Percentiles rank a stretch among this genome's conserved stretches.
phyloP scores from a whole-genome alignment of 129 eudicot genomes.

The Escallonia herrerae region DNA sequence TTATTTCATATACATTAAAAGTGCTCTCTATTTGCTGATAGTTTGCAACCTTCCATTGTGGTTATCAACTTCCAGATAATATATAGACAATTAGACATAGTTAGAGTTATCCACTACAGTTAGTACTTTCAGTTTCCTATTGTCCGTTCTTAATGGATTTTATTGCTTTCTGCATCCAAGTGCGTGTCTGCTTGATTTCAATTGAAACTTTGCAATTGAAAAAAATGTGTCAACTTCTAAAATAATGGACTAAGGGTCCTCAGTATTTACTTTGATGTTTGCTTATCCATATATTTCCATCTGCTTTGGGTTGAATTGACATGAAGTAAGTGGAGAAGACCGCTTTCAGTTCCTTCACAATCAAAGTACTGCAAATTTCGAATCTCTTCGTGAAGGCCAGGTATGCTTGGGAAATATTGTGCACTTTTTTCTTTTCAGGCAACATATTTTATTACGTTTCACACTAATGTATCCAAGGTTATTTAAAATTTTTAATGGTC shows the following conservation, averaged over 20 bases:
- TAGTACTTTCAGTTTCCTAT: too few species aligned
- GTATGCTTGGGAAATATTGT: slow-evolving; percentile 23
- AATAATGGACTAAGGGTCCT: not conserved
- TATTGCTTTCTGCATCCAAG: not conserved
- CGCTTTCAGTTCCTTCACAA: slow-evolving; percentile 81
- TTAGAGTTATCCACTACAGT: too few species aligned
- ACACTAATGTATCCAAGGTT: slow-evolving; percentile 8
- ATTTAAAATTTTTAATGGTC: slow-evolving; percentile 4
- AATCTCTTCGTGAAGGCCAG: slow-evolving; percentile 75
- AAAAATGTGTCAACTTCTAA: not conserved
- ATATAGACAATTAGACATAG: too few species aligned
- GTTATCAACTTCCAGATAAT: too few species aligned
- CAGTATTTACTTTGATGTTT: not conserved
- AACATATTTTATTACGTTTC: not conserved
- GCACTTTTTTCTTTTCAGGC: not conserved
- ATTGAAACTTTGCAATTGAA: not conserved
- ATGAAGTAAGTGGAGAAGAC: slow-evolving; percentile 83
- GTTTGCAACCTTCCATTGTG: too few species aligned
- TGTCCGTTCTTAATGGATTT: not conserved
- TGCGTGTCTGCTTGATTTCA: not conserved
- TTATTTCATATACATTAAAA: too few species aligned
- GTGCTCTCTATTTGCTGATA: too few species aligned
- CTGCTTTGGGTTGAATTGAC: slow-evolving; percentile 11
- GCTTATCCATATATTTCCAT: not conserved
- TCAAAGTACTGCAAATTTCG: slow-evolving; percentile 91